Conservation (phyloP, 306 rosid species). For the Medicago ruthenica region DNA sequence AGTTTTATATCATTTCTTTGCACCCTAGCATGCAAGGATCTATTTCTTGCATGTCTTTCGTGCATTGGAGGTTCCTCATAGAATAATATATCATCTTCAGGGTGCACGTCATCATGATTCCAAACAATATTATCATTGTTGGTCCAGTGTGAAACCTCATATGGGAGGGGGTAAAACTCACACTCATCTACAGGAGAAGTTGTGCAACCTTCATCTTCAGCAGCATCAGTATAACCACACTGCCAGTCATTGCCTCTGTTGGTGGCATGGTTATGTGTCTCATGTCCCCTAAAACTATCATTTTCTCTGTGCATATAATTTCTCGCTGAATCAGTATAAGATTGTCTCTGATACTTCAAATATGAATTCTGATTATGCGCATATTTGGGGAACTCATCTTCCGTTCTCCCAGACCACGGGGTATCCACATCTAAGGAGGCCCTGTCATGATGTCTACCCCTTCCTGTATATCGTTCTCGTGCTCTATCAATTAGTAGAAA, state of each 20-base stretch:
- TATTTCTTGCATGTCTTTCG: slow-evolving; percentile 33
- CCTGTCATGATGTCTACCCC: slow-evolving; percentile 46
- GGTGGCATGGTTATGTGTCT: slow-evolving; percentile 41
- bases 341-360: slow-evolving; percentile 42
- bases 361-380: slow-evolving; percentile 31
- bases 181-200: slow-evolving; percentile 44
- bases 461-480: slow-evolving; percentile 41
- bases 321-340: slow-evolving; percentile 44
- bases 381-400: slow-evolving; percentile 51
- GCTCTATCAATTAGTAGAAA: slow-evolving; percentile 45
- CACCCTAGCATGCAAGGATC: slow-evolving; percentile 46
- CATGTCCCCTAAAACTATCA: slow-evolving; percentile 40
- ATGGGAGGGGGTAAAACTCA: slow-evolving; percentile 44
- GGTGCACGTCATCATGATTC: slow-evolving; percentile 39
- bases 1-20: slow-evolving; percentile 45
- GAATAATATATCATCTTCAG: slow-evolving; percentile 10
- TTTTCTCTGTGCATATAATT: slow-evolving; percentile 44
- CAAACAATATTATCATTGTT: slow-evolving; percentile 47
- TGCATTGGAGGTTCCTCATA: slow-evolving; percentile 18
- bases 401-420: slow-evolving; percentile 44
- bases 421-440: slow-evolving; percentile 43
- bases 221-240: slow-evolving; percentile 41
- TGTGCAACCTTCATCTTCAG: slow-evolving; percentile 47
- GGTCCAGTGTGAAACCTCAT: slow-evolving; percentile 54
- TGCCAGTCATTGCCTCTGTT: slow-evolving; percentile 48